A percentile compares a stretch with the other conserved stretches of the same genome.
phyloP scores from a whole-genome alignment of 305 asterid genomes.

The Lippia alba region DNA sequence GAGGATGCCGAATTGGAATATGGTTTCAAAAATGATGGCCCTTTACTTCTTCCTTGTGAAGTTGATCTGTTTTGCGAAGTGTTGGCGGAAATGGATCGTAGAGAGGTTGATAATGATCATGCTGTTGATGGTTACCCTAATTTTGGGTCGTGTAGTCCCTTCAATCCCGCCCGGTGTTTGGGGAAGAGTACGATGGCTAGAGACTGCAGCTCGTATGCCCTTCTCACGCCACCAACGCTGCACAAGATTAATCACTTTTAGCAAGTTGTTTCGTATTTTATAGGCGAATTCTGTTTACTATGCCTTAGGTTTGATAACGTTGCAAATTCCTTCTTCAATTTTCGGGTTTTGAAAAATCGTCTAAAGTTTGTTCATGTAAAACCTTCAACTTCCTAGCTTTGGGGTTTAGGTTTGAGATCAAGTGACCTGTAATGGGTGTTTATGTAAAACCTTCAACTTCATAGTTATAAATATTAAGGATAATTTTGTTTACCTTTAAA shows the following conservation, averaged over 20 bases:
- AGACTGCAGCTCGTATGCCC: slow-evolving; percentile 38
- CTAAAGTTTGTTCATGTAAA: no score
- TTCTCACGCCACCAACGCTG: slow-evolving; percentile 46
- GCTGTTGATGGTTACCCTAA: not conserved
- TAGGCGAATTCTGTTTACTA: no score
- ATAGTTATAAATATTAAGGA: no score
- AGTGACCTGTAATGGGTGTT: no score
- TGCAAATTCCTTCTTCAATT: no score
- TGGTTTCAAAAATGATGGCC: slow-evolving; percentile 58
- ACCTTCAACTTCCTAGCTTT: no score
- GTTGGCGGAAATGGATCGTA: slow-evolving; percentile 54
- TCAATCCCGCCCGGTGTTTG: slow-evolving; percentile 46
- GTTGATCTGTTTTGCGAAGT: slow-evolving; percentile 55
- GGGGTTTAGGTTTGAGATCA: no score
- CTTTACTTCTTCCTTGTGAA: slow-evolving; percentile 61
- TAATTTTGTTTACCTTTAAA: no score
- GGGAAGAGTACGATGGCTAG: slow-evolving; percentile 38
- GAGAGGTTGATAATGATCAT: not conserved
- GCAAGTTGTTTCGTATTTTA: not conserved
- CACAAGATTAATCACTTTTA: slow-evolving; percentile 41
- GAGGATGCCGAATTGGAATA: slow-evolving; percentile 69
- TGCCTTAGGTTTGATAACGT: no score
- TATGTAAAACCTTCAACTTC: no score
- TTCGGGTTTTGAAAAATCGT: no score
- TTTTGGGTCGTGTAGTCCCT: slow-evolving; percentile 52